These are phyloP conservation scores for Vitis cinerea DNA, from an alignment of 164 flowering plant species.

Conservation along the genomic window DNA sequence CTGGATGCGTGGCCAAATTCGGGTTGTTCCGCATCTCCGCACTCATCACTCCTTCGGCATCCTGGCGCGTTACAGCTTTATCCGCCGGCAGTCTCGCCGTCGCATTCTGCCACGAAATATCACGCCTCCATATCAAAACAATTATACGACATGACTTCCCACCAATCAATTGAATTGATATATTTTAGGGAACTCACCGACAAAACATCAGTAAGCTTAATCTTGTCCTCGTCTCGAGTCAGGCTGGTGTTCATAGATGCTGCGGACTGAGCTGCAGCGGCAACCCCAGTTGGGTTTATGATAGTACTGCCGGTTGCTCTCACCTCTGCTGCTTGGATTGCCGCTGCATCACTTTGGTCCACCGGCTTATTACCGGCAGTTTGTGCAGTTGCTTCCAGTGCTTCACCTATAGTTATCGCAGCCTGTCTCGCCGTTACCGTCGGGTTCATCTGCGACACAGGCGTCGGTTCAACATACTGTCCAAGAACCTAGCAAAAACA, in stretches of 20 bases:
- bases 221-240: slow-evolving; percentile 34
- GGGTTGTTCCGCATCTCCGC: slow-evolving; percentile 57
- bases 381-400: slow-evolving; percentile 47
- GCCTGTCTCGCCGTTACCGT: slow-evolving; percentile 5
- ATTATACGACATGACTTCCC: not conserved
- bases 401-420: slow-evolving; percentile 58
- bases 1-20: slow-evolving; percentile 25
- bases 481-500: slow-evolving; percentile 39
- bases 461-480: slow-evolving; percentile 29
- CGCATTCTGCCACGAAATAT: slow-evolving; percentile 36
- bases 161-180: too few species aligned
- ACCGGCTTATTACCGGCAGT: slow-evolving; percentile 51
- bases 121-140: not conserved
- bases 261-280: slow-evolving; percentile 48
- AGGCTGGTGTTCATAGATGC: slow-evolving; percentile 33
- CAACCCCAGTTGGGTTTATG: slow-evolving; percentile 35
- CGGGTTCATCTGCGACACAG: slow-evolving; percentile 10
- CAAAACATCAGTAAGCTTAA: slow-evolving; percentile 43
- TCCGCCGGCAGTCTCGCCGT: slow-evolving; percentile 39
- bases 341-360: slow-evolving; percentile 54
- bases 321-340: slow-evolving; percentile 60
- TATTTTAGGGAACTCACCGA: slow-evolving; percentile 18
- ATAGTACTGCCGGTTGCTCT: slow-evolving; percentile 44
- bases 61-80: slow-evolving; percentile 44
- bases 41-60: slow-evolving; percentile 46